phyloP scores from a whole-genome alignment of 352 stramenopile genomes.

The Thraustochytrium sp. region DNA sequence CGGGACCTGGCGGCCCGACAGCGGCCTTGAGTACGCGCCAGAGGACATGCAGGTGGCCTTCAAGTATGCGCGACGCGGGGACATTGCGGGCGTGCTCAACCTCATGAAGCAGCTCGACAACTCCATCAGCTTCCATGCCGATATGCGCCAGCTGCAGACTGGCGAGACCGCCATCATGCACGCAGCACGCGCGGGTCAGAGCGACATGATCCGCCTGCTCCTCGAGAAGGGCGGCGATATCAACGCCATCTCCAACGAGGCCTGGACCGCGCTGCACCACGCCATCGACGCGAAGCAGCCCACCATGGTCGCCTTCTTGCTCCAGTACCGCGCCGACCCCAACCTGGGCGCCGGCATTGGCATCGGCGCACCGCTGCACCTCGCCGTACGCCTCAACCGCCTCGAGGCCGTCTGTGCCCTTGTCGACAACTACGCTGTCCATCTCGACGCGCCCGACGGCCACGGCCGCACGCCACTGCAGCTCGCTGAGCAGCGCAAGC shows the following conservation, averaged over 20 bases:
- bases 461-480: not conserved
- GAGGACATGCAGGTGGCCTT: slow-evolving; percentile 14
- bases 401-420: slow-evolving; percentile 9
- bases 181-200: not conserved
- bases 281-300: slow-evolving; percentile 10
- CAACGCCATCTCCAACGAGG: not conserved
- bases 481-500: not conserved
- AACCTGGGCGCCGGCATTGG: not conserved
- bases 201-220: not conserved
- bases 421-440: not conserved
- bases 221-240: slow-evolving; percentile 37
- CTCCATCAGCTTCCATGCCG: slow-evolving; percentile 1
- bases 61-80: not conserved
- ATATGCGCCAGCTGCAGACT: slow-evolving; percentile 8
- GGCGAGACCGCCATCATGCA: slow-evolving; percentile 40
- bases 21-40: not conserved
- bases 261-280: slow-evolving; percentile 29
- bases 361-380: not conserved
- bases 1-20: no score
- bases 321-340: slow-evolving; percentile 1
- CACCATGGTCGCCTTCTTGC: not conserved
- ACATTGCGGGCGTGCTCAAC: slow-evolving; percentile 20
- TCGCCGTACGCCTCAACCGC: not conserved
- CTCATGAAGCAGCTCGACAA: slow-evolving; percentile 32
- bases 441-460: not conserved